Percentiles rank a stretch among this genome's conserved stretches.
Evolutionary conservation across 2,329 filamentous ascomycete species (phyloP).

Genomic region (Fusarium robinianum): DNA sequence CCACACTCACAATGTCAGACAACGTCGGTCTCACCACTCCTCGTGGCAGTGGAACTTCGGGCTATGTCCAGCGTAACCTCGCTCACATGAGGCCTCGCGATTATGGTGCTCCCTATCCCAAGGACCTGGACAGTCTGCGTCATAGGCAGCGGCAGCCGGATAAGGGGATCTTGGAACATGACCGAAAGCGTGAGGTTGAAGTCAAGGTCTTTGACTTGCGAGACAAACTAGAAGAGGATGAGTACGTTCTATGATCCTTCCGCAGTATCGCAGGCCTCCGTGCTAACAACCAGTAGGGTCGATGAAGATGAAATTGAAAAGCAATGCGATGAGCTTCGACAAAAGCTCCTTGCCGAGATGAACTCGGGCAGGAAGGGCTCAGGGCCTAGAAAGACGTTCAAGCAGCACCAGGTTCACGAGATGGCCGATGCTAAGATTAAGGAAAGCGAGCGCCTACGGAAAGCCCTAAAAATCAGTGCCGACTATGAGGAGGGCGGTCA

Average conservation of each 20-base stretch:
- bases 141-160: constrained; percentile 85
- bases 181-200: constrained; percentile 87
- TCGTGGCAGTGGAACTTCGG: constrained; percentile 92
- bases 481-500: constrained; percentile 86
- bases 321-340: constrained; percentile 48
- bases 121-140: constrained; percentile 68
- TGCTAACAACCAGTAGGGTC: constrained; percentile 53
- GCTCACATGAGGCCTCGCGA: constrained; percentile 87
- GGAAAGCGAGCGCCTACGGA: constrained; percentile 87
- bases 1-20: constrained; percentile 85
- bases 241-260: constrained; percentile 50
- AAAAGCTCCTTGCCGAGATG: constrained; percentile 48
- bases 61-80: constrained; percentile 95
- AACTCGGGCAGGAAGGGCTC: constrained; percentile 40
- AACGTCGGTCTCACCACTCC: constrained; percentile 97
- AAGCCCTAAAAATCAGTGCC: constrained; percentile 83
- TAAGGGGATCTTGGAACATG: constrained; percentile 90
- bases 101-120: constrained; percentile 75
- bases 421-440: constrained; percentile 94
- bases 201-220: constrained; percentile 90
- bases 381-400: constrained; percentile 63
- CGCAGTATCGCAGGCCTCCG: not conserved
- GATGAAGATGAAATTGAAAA: constrained; percentile 92
- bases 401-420: constrained; percentile 94
- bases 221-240: constrained; percentile 90